These are phyloP conservation scores for Spizellomyces sp. DNA, from an alignment of 192 early-diverging fungal species.

Conservation along the genomic window DNA sequence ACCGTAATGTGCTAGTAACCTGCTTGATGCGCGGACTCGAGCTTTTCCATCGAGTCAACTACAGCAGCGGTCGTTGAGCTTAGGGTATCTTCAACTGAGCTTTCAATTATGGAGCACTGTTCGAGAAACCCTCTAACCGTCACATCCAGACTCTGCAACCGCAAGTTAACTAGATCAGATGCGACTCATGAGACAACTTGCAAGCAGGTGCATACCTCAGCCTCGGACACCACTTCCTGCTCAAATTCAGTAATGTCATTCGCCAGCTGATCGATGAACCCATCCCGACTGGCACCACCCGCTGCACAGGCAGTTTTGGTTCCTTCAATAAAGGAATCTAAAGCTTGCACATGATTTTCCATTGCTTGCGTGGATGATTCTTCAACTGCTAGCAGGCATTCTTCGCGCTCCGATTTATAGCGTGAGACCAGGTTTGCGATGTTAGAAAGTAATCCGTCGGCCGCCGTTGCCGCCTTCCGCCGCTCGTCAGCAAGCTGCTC, in stretches of 20 bases:
- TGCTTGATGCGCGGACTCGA: no score
- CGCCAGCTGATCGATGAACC: conserved; percentile 15
- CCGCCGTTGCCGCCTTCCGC: conserved; percentile 6
- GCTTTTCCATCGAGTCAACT: no score
- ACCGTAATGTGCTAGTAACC: no score
- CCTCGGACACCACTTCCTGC: conserved; percentile 9
- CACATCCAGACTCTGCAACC: not conserved
- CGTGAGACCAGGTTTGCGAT: conserved; percentile 33
- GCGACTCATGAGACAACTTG: no score
- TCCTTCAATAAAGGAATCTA: not conserved
- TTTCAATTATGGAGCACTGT: conserved; percentile 13
- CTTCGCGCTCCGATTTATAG: conserved; percentile 15
- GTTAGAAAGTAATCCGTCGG: conserved; percentile 21
- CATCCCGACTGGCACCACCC: not conserved
- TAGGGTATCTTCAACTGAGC: conserved; percentile 7
- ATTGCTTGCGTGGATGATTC: no score
- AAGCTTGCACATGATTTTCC: no score
- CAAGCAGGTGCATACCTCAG: not conserved
- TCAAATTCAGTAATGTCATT: not conserved
- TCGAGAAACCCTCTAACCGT: conserved; percentile 14
- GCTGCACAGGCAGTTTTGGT: not conserved
- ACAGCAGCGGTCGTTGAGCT: no score
- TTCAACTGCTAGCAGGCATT: not conserved
- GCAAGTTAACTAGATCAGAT: not conserved
- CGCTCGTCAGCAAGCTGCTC: conserved; percentile 16